phyloP scores from a whole-genome alignment of 2,329 filamentous ascomycete genomes.

The Aureobasidium melanogenum region DNA sequence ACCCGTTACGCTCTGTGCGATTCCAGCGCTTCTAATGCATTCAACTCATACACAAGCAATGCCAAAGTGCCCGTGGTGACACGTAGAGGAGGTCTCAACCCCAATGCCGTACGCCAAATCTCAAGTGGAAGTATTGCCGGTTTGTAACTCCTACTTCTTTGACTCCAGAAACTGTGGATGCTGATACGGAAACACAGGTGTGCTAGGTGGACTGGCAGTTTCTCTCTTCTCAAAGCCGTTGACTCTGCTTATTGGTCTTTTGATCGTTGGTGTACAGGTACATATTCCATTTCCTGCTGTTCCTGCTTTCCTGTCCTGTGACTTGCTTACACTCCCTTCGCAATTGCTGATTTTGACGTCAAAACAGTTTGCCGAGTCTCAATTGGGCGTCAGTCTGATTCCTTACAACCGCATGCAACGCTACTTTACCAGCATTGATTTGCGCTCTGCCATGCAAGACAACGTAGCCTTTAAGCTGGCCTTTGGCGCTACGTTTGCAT shows the following conservation, averaged over 20 bases:
- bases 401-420: constrained; percentile 41
- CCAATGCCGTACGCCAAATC: constrained; percentile 34
- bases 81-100: constrained; percentile 32
- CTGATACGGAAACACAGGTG: constrained; percentile 36
- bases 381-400: constrained; percentile 42
- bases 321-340: not conserved
- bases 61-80: constrained; percentile 28
- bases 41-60: constrained; percentile 22
- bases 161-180: no score
- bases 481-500: constrained; percentile 63
- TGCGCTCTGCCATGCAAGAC: constrained; percentile 44
- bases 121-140: constrained; percentile 39
- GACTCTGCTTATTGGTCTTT: constrained; percentile 56
- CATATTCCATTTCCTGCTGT: constrained; percentile 14
- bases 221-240: constrained; percentile 63
- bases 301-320: not conserved
- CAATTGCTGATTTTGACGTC: constrained; percentile 5
- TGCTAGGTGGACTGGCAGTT: constrained; percentile 55
- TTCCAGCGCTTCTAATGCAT: constrained; percentile 18
- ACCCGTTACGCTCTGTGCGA: constrained; percentile 19
- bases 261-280: constrained; percentile 57
- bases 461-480: constrained; percentile 58
- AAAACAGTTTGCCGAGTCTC: constrained; percentile 39
- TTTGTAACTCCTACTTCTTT: constrained; percentile 15
- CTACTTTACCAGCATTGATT: constrained; percentile 42